phyloP scores from a whole-genome alignment of 306 rosid genomes.

The Adenanthera pavonina region DNA sequence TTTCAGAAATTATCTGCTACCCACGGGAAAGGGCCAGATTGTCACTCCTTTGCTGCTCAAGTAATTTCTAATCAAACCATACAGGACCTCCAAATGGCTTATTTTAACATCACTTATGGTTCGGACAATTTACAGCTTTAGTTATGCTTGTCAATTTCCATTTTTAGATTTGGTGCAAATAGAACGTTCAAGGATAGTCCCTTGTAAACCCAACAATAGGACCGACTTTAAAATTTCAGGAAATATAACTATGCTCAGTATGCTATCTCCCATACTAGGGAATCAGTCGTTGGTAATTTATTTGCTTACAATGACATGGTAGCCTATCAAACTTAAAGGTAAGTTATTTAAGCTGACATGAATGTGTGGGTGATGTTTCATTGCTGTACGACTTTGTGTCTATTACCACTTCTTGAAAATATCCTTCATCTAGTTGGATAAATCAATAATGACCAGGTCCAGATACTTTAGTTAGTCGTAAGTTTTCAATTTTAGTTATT shows the following conservation, averaged over 20 bases:
- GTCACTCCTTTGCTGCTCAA: constrained; percentile 79
- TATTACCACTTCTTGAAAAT: not conserved
- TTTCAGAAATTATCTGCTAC: constrained; percentile 79
- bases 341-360: not conserved
- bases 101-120: not conserved
- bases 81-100: not conserved
- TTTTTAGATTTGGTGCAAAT: constrained; percentile 4
- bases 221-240: not conserved
- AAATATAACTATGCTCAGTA: not conserved
- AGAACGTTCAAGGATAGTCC: not conserved
- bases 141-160: constrained; percentile 24
- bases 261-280: not conserved
- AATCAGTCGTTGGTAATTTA: not conserved
- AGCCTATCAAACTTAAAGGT: constrained; percentile 10
- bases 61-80: constrained; percentile 56
- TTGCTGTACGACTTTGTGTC: not conserved
- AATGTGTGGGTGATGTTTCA: not conserved
- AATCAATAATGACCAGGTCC: not conserved
- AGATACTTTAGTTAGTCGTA: not conserved
- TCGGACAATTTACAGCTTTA: not conserved
- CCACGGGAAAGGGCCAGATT: constrained; percentile 81
- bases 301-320: not conserved
- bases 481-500: not conserved
- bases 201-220: not conserved
- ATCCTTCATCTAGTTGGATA: not conserved